Percentiles rank a stretch among this genome's conserved stretches.
Evolutionary conservation across 2,329 filamentous ascomycete species (phyloP).

Genomic region (Exophiala sp.): DNA sequence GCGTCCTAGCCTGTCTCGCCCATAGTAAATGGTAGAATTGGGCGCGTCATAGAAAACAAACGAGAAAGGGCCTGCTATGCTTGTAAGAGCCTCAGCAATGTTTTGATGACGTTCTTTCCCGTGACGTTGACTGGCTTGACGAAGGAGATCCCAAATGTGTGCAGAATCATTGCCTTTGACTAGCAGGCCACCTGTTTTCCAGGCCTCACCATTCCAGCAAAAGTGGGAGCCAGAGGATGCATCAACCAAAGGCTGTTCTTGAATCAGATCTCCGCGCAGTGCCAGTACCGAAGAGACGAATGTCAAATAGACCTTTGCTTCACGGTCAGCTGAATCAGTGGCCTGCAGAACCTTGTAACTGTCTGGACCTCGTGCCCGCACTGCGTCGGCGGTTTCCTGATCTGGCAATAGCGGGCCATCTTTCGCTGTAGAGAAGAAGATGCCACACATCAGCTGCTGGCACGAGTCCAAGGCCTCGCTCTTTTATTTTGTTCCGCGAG

Average conservation of each 20-base stretch:
- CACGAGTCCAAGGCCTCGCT: neutral
- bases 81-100: constrained; percentile 55
- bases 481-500: too few relatives aligned
- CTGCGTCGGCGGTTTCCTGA: constrained; percentile 33
- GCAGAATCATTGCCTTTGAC: constrained; percentile 76
- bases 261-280: constrained; percentile 70
- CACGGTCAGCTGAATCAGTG: constrained; percentile 17
- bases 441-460: constrained; percentile 51
- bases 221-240: constrained; percentile 59
- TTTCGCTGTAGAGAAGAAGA: constrained; percentile 47
- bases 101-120: constrained; percentile 24
- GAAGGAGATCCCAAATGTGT: constrained; percentile 61
- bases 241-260: constrained; percentile 69
- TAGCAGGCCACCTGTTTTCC: constrained; percentile 61
- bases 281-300: constrained; percentile 87
- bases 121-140: constrained; percentile 37
- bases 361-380: constrained; percentile 45
- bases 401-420: constrained; percentile 54
- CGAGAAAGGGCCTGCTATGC: constrained; percentile 78
- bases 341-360: constrained; percentile 34
- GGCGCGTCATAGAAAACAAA: constrained; percentile 75
- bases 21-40: constrained; percentile 67
- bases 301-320: constrained; percentile 45
- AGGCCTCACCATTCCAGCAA: constrained; percentile 98
- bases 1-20: constrained; percentile 80